Conservation (phyloP, 352 stramenopile genomes). For the Thalassiosira sp. region DNA sequence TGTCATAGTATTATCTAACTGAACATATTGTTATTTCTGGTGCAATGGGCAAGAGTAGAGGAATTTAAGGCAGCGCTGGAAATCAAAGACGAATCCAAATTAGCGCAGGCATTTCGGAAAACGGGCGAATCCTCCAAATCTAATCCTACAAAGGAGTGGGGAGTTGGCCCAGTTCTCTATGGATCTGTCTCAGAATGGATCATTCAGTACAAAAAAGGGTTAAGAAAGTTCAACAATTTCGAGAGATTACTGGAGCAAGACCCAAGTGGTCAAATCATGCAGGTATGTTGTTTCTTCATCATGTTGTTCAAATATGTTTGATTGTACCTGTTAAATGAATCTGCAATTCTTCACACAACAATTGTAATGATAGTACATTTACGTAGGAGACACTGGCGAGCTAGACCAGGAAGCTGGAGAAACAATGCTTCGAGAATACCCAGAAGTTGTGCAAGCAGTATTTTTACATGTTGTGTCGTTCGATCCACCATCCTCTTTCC, state of each 20-base stretch:
- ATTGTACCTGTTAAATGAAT: background rate
- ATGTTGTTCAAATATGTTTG: background rate
- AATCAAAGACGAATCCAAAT: conserved; percentile 79
- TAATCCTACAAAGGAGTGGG: conserved; percentile 71
- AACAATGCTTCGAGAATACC: conserved; percentile 85
- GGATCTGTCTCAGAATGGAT: conserved; percentile 87
- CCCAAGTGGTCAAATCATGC: conserved; percentile 71
- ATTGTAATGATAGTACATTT: conserved; percentile 75
- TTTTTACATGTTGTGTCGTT: conserved; percentile 83
- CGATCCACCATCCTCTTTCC: conserved; percentile 38
- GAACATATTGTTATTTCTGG: no score
- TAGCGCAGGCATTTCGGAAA: conserved; percentile 68
- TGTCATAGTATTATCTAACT: no score
- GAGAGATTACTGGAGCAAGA: conserved; percentile 79
- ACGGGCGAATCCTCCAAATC: conserved; percentile 64
- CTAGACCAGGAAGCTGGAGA: conserved; percentile 84
- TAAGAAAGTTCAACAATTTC: conserved; percentile 87
- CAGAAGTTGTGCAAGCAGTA: conserved; percentile 79
- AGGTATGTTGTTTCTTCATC: conserved; percentile 25
- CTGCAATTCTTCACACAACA: background rate
- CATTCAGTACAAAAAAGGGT: conserved; percentile 82
- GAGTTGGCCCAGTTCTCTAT: conserved; percentile 85
- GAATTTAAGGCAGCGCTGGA: conserved; percentile 86
- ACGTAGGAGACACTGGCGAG: conserved; percentile 87
- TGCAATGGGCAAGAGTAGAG: no score